Base-by-base conservation (phyloP, 192 early-diverging fungal species). In the Cladochytrium replicatum region DNA sequence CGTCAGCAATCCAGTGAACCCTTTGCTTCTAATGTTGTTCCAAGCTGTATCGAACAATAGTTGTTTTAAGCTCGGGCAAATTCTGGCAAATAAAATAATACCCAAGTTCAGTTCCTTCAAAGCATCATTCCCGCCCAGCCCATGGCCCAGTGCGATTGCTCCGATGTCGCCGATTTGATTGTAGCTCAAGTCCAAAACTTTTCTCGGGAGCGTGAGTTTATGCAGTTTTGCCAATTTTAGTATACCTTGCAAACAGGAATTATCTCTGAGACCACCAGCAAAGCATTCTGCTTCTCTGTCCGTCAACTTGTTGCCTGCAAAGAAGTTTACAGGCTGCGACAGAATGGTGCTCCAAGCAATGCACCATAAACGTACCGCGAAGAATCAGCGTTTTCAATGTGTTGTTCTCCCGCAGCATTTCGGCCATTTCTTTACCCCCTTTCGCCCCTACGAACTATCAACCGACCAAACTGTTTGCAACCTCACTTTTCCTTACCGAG, bases 151-250 rank as follows among this genome's bases (percentile, higher is more conserved):
- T 2, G 67, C 67, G 41, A 67, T 63, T 1, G 67, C 69, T 23
- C 74, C 74, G 19, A 77, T 32, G 40, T 70, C 66, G 3, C 74
- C 74, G 40, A 77, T 70, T 8, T 54, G 11, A 41, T 77, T 77
- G 46, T 69, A 32, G 42, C 68, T 71, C n/a, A 77, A 32, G 41
- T 77, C 67, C 2, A 77, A 44, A 0, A 58, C 74, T 64, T 32
- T 1, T 26, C 32, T 19, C 41, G 24, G 34, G 42, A 41, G 5
- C 40, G 40, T n/a, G n/a, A n/a, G n/a, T n/a, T n/a, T n/a, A 41
- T 41, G 40, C 40, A n/a, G 15, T 15, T 4, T 3, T 41, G 5
- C 6, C 27, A 29, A 4, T 5, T 24, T 9, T 7, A 17, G n/a
- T 17, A 28, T 54, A 69, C 70, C 52, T 50, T 64, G 56, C 4